Conservation (phyloP, 2,329 filamentous ascomycete species). For the Talaromyces sp. region DNA sequence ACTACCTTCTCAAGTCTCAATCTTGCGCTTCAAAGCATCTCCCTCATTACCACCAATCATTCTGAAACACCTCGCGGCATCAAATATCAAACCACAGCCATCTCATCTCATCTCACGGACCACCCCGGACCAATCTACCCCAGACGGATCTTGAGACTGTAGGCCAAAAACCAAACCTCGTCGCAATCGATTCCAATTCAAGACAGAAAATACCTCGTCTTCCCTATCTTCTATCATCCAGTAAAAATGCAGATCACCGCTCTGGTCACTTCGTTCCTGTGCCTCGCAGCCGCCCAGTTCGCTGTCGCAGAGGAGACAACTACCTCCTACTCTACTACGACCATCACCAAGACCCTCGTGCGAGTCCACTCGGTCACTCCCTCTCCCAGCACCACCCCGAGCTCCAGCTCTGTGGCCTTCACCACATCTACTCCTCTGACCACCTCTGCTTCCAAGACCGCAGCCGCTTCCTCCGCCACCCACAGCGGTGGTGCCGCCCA, state of each 20-base stretch:
- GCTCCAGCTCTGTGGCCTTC: slow-evolving; percentile 15
- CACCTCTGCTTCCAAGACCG: slow-evolving; percentile 9
- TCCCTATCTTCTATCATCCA: neutral
- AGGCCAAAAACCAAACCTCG: neutral
- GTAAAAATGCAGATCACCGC: slow-evolving; percentile 42
- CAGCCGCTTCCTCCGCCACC: slow-evolving; percentile 16
- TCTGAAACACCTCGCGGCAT: slow-evolving; percentile 4
- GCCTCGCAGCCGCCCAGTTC: slow-evolving; percentile 37
- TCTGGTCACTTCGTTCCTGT: slow-evolving; percentile 36
- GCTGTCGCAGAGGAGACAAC: slow-evolving; percentile 29
- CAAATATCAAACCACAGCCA: neutral
- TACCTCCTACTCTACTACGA: slow-evolving; percentile 39
- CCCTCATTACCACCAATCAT: neutral
- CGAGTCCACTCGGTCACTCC: slow-evolving; percentile 47
- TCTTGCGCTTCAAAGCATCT: slow-evolving; percentile 22
- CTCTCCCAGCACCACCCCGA: slow-evolving; percentile 22
- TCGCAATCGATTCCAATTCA: neutral
- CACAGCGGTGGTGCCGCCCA: slow-evolving; percentile 23
- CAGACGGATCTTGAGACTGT: neutral
- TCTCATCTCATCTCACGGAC: neutral
- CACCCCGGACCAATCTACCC: neutral
- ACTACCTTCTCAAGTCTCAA: slow-evolving; percentile 24
- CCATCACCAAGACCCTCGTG: slow-evolving; percentile 46
- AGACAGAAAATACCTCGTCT: neutral
- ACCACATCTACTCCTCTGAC: slow-evolving; percentile 25